Evolutionary conservation across 495 filamentous ascomycete species (phyloP).

Genomic region (Penicillium taxi): DNA sequence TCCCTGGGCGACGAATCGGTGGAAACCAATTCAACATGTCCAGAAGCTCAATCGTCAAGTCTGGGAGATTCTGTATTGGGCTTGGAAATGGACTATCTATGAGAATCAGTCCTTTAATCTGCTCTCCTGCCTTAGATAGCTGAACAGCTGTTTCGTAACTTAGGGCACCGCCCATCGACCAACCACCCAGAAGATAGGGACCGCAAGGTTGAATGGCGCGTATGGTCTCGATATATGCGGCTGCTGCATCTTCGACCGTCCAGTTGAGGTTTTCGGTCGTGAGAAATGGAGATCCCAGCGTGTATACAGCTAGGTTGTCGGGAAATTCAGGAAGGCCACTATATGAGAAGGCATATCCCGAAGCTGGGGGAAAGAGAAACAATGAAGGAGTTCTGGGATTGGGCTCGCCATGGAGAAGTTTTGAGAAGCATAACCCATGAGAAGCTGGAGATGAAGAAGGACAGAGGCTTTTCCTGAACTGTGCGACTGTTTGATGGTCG

Average conservation of each 20-base stretch:
- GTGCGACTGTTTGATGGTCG: conserved; percentile 4
- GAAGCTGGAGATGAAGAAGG: conserved; percentile 2
- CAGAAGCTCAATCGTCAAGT: conserved; percentile 7
- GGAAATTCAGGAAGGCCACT: conserved; percentile 8
- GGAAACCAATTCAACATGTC: conserved; percentile 17
- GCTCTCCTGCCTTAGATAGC: conserved; percentile 7
- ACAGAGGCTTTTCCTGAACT: conserved; percentile 4
- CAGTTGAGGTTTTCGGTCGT: conserved; percentile 11
- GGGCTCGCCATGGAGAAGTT: conserved; percentile 9
- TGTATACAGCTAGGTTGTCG: conserved; percentile 9
- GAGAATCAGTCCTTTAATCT: conserved; percentile 9
- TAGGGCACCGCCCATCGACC: conserved; percentile 12
- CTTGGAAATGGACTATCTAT: conserved; percentile 5
- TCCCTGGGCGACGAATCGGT: conserved; percentile 17
- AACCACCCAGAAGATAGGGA: conserved; percentile 11
- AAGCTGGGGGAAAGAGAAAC: conserved; percentile 10
- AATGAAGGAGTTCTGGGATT: conserved; percentile 7
- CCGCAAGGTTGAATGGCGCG: conserved; percentile 5
- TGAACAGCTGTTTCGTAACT: conserved; percentile 11
- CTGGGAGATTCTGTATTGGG: conserved; percentile 1
- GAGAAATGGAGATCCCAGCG: conserved; percentile 11
- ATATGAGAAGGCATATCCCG: conserved; percentile 11
- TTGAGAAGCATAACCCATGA: conserved; percentile 5
- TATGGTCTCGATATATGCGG: conserved; percentile 9
- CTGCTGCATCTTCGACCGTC: conserved; percentile 10